Percentiles rank a stretch among this genome's conserved stretches.
Evolutionary conservation across 176 grass and related monocot genomes (phyloP).

Genomic region (Zoysia pacifica): DNA sequence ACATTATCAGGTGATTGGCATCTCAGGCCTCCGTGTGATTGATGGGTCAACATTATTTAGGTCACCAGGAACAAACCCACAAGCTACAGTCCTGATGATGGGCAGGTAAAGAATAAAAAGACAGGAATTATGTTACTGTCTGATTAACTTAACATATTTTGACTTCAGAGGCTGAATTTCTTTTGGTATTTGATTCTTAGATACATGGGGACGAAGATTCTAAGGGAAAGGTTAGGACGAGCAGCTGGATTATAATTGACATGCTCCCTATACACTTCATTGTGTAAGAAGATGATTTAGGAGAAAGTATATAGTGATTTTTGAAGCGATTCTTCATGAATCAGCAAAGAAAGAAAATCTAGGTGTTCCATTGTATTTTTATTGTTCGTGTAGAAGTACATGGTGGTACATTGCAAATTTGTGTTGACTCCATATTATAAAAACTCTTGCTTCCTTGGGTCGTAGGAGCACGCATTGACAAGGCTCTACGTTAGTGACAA

Average conservation of each 20-base stretch:
- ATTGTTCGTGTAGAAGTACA: neutral
- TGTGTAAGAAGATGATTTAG: constrained; percentile 43
- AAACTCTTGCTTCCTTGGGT: neutral
- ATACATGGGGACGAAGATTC: constrained; percentile 85
- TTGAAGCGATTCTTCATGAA: constrained; percentile 35
- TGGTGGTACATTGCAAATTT: neutral
- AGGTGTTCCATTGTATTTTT: constrained; percentile 31
- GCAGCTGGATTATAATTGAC: constrained; percentile 42
- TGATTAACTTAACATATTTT: constrained; percentile 16
- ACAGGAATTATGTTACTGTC: neutral
- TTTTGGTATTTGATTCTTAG: constrained; percentile 40
- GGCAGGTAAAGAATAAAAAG: constrained; percentile 50
- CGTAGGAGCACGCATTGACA: neutral
- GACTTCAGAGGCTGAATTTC: constrained; percentile 18
- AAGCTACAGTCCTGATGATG: constrained; percentile 87
- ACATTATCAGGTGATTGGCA: constrained; percentile 51
- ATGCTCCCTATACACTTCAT: constrained; percentile 30
- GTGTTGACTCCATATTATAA: neutral
- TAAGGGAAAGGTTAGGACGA: constrained; percentile 62
- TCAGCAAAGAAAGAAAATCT: constrained; percentile 45
- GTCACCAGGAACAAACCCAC: constrained; percentile 83
- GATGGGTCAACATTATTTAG: constrained; percentile 60
- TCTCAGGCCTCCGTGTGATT: constrained; percentile 56
- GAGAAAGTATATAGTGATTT: constrained; percentile 54
- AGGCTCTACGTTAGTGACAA: constrained; percentile 6